Conservation (phyloP, 2,329 filamentous ascomycete species). For the Aspergillus sp. region DNA sequence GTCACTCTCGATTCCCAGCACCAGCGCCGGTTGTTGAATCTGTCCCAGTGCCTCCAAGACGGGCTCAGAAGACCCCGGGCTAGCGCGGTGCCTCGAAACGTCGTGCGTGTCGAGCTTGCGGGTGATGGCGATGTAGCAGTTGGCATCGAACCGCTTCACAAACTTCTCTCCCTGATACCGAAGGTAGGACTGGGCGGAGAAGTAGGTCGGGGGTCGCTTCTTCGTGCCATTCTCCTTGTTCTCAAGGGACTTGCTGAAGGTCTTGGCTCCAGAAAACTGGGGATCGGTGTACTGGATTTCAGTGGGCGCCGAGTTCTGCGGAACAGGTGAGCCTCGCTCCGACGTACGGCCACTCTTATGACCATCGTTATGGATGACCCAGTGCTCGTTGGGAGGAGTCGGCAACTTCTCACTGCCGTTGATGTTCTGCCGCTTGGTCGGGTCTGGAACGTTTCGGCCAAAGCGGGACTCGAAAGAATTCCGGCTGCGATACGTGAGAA, state of each 20-base stretch:
- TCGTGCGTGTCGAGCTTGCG: slow-evolving; percentile 97
- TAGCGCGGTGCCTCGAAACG: slow-evolving; percentile 71
- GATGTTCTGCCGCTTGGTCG: slow-evolving; percentile 78
- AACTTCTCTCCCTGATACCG: slow-evolving; percentile 97
- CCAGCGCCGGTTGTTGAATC: slow-evolving; percentile 84
- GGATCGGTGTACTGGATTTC: slow-evolving; percentile 56
- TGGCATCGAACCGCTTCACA: slow-evolving; percentile 93
- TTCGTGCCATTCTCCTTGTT: slow-evolving; percentile 20
- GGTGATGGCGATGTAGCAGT: slow-evolving; percentile 98
- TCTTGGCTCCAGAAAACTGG: slow-evolving; percentile 67
- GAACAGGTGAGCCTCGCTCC: slow-evolving; percentile 26
- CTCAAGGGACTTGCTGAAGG: slow-evolving; percentile 41
- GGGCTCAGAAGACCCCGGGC: slow-evolving; percentile 38
- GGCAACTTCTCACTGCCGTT: slow-evolving; percentile 60
- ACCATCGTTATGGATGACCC: slow-evolving; percentile 79
- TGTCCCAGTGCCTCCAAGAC: slow-evolving; percentile 73
- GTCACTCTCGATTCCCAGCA: slow-evolving; percentile 92
- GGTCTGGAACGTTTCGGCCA: slow-evolving; percentile 86
- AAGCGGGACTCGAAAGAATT: slow-evolving; percentile 97
- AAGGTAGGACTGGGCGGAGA: slow-evolving; percentile 95
- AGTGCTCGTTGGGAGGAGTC: slow-evolving; percentile 68
- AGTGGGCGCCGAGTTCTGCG: slow-evolving; percentile 14
- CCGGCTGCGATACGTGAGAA: slow-evolving; percentile 91
- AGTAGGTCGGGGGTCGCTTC: slow-evolving; percentile 71
- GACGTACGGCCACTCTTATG: slow-evolving; percentile 58